A percentile compares a stretch with the other conserved stretches of the same genome.
Evolutionary conservation across 2,329 filamentous ascomycete genomes (phyloP).

Genomic region (Claviceps sorghi): DNA sequence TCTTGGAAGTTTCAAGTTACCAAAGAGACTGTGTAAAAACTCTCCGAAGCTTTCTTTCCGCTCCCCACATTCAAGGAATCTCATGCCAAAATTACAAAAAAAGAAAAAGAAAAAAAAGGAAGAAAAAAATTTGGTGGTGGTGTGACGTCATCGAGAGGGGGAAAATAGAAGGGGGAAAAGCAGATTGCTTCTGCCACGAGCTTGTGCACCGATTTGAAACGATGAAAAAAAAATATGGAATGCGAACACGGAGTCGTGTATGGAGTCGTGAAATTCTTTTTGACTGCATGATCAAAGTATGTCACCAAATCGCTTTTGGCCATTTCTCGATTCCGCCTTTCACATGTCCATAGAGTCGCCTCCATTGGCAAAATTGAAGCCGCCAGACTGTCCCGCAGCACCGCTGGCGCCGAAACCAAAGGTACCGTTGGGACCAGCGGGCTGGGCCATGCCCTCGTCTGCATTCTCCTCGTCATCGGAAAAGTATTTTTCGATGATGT

Average conservation of each 20-base stretch:
- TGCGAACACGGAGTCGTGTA: constrained; percentile 5
- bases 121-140: constrained; percentile 12
- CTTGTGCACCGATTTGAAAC: constrained; percentile 6
- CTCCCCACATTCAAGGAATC: constrained; percentile 16
- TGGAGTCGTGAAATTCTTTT: not conserved
- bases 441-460: constrained; percentile 61
- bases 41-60: constrained; percentile 13
- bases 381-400: constrained; percentile 46
- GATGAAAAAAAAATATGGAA: constrained; percentile 5
- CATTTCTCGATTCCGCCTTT: constrained; percentile 11
- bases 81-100: constrained; percentile 16
- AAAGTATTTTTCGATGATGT: constrained; percentile 99
- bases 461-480: constrained; percentile 95
- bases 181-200: constrained; percentile 13
- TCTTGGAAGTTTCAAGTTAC: constrained; percentile 55
- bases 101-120: no score
- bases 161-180: constrained; percentile 5
- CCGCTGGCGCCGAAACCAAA: constrained; percentile 65
- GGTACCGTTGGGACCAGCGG: constrained; percentile 52
- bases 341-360: constrained; percentile 54
- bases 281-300: not conserved
- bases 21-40: constrained; percentile 32
- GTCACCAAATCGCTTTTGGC: not conserved
- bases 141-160: constrained; percentile 18
- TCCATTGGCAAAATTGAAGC: constrained; percentile 84